A percentile compares a stretch with the other conserved stretches of the same genome.
Conservation (phyloP, 2,329 filamentous ascomycete genomes). For the Phoma herbarum region DNA sequence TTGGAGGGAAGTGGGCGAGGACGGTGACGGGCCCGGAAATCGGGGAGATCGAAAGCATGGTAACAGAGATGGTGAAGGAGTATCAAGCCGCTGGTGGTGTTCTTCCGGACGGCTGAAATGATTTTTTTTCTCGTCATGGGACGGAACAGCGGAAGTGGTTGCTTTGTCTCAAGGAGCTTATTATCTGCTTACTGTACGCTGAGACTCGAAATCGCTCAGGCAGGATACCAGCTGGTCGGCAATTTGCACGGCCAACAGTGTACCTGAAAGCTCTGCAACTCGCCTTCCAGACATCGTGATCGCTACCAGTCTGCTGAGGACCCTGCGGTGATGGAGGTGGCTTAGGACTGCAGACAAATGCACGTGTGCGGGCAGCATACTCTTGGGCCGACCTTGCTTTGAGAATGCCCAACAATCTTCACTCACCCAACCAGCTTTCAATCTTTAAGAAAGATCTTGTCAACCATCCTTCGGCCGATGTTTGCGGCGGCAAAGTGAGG, state of each 20-base stretch:
- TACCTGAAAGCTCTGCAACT: slow-evolving; percentile 3
- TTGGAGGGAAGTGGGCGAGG: slow-evolving; percentile 1
- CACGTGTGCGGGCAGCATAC: neutral
- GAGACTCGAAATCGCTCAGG: neutral
- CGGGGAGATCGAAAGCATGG: neutral
- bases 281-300: neutral
- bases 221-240: too few relatives aligned
- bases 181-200: too few relatives aligned
- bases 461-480: too few relatives aligned
- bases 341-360: neutral
- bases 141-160: too few relatives aligned
- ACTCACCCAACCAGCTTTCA: too few relatives aligned
- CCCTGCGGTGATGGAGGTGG: neutral
- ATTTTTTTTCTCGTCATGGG: too few relatives aligned
- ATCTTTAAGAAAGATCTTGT: too few relatives aligned
- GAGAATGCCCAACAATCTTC: too few relatives aligned
- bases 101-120: neutral
- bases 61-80: neutral
- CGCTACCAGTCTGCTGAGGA: neutral
- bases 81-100: neutral
- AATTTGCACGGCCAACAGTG: neutral
- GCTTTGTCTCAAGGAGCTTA: too few relatives aligned
- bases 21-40: slow-evolving; percentile 1
- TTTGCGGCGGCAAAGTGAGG: neutral
- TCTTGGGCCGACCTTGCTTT: neutral